phyloP scores from a whole-genome alignment of 768 basidiomycete genomes.

The Kwoniella bestiolae region DNA sequence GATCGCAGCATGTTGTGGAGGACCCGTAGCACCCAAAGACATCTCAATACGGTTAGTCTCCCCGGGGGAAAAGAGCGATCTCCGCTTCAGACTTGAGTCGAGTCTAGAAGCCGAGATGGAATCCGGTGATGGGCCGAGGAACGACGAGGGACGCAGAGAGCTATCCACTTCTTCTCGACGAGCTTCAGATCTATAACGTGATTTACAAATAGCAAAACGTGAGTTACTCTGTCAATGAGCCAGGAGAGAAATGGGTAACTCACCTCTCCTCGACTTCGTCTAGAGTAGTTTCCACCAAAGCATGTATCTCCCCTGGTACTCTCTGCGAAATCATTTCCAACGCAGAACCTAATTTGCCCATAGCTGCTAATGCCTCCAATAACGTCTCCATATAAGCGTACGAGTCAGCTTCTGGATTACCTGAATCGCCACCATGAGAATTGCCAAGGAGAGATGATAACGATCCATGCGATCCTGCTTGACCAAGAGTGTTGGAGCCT shows the following conservation, averaged over 20 bases:
- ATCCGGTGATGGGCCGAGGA: slow-evolving; percentile 4
- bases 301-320: slow-evolving; percentile 78
- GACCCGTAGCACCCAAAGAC: slow-evolving; percentile 59
- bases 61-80: slow-evolving; percentile 35
- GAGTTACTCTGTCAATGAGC: background rate
- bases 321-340: slow-evolving; percentile 84
- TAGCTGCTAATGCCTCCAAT: slow-evolving; percentile 85
- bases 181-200: slow-evolving; percentile 22
- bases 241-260: slow-evolving; percentile 6
- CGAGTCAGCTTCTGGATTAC: slow-evolving; percentile 88
- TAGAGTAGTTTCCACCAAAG: slow-evolving; percentile 80
- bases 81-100: slow-evolving; percentile 17
- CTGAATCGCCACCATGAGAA: slow-evolving; percentile 2
- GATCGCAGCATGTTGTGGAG: slow-evolving; percentile 71
- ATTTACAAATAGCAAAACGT: background rate
- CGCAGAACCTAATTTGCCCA: slow-evolving; percentile 83
- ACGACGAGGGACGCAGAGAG: slow-evolving; percentile 22
- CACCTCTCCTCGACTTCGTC: slow-evolving; percentile 90
- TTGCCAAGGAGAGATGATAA: slow-evolving; percentile 22
- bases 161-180: slow-evolving; percentile 35
- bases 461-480: slow-evolving; percentile 38
- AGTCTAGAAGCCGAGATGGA: slow-evolving; percentile 4
- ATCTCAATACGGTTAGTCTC: slow-evolving; percentile 63
- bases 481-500: slow-evolving; percentile 25
- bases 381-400: slow-evolving; percentile 91